These are phyloP conservation scores for Stipa capillata DNA, from an alignment of 176 grass and related monocot genomes.

Conservation along the genomic window DNA sequence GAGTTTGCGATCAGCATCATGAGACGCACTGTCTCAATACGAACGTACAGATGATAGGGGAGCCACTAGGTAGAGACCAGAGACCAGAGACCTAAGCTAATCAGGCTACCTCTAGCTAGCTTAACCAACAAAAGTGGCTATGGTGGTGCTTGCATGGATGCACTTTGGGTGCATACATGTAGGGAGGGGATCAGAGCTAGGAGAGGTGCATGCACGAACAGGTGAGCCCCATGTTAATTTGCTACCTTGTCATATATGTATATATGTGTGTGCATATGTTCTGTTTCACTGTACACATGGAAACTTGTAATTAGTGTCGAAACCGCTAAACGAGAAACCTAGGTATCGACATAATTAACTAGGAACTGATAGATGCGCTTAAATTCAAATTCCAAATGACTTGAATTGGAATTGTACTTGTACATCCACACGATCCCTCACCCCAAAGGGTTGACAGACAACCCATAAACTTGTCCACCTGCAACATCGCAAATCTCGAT, in stretches of 20 bases:
- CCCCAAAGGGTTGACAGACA: no score
- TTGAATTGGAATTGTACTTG: no score
- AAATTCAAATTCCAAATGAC: no score
- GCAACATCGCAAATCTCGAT: no score
- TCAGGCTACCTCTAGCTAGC: constrained; percentile 18
- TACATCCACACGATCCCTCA: no score
- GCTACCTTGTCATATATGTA: background rate
- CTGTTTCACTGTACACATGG: no score
- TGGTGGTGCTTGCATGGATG: constrained; percentile 16
- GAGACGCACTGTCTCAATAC: background rate
- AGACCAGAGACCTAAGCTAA: constrained; percentile 27
- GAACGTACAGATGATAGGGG: constrained; percentile 14
- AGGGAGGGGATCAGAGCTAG: constrained; percentile 18
- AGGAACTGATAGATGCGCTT: no score
- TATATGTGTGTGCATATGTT: no score
- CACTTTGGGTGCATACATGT: constrained; percentile 11
- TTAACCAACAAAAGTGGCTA: constrained; percentile 31
- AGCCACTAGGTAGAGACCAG: constrained; percentile 14
- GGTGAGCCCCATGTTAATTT: constrained; percentile 25
- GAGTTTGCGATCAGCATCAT: constrained; percentile 21
- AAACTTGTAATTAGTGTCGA: no score
- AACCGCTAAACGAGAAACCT: no score
- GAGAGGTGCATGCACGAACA: constrained; percentile 11
- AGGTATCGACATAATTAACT: no score
- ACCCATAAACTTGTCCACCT: no score